Conservation (phyloP, 805 yeast genomes). For the Kluyveromyces nonfermentans region DNA sequence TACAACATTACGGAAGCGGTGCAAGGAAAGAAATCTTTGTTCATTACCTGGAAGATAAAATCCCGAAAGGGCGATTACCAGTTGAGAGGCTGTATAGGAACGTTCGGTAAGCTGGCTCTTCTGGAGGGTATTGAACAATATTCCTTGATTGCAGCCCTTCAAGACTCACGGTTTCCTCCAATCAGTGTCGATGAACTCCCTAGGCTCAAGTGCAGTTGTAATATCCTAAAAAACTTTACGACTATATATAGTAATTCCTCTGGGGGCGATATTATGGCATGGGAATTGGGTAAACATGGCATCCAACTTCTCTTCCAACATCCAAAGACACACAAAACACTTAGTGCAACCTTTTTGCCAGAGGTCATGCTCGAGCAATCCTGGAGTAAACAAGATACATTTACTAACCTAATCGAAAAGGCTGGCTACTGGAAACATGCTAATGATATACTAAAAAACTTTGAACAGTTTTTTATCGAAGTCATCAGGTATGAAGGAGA, state of each 20-base stretch:
- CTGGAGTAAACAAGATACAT: constrained; percentile 68
- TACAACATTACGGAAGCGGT: not conserved
- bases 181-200: constrained; percentile 47
- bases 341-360: constrained; percentile 80
- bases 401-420: constrained; percentile 60
- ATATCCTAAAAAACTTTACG: constrained; percentile 32
- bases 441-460: constrained; percentile 27
- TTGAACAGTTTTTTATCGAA: constrained; percentile 28
- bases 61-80: constrained; percentile 9
- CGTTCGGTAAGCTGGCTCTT: constrained; percentile 50
- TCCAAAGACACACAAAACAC: constrained; percentile 27
- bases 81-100: constrained; percentile 91
- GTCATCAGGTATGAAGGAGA: constrained; percentile 49
- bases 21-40: constrained; percentile 46
- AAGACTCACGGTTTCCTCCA: constrained; percentile 72
- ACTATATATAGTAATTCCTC: constrained; percentile 40
- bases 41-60: constrained; percentile 74
- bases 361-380: constrained; percentile 82
- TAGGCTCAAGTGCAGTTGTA: constrained; percentile 32
- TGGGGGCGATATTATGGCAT: constrained; percentile 47
- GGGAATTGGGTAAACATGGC: constrained; percentile 83
- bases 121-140: constrained; percentile 53
- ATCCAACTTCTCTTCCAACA: constrained; percentile 47
- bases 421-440: constrained; percentile 40
- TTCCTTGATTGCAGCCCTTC: constrained; percentile 60